Conservation (phyloP, 2,329 filamentous ascomycete species). For the Penicillium fuscoglaucum region DNA sequence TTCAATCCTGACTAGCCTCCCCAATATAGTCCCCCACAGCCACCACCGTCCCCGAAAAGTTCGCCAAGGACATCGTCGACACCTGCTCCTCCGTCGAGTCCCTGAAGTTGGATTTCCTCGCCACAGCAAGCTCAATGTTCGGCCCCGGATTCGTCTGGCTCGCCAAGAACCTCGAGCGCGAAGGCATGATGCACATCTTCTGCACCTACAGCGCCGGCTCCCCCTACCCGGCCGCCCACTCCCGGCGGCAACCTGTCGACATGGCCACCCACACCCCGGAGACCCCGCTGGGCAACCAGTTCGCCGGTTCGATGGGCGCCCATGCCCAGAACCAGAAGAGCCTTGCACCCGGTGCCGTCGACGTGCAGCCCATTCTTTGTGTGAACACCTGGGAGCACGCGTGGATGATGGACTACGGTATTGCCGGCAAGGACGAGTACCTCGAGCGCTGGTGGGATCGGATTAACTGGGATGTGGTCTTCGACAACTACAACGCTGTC, state of each 20-base stretch:
- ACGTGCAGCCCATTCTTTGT: slow-evolving; percentile 77
- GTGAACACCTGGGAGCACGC: slow-evolving; percentile 97
- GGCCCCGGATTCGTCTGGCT: slow-evolving; percentile 98
- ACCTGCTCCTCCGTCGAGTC: slow-evolving; percentile 83
- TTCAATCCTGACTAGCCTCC: slow-evolving; percentile 12
- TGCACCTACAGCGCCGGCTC: slow-evolving; percentile 89
- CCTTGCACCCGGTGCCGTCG: slow-evolving; percentile 43
- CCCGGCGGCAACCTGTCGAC: slow-evolving; percentile 62
- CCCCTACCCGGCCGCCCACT: slow-evolving; percentile 82
- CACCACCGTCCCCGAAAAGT: slow-evolving; percentile 55
- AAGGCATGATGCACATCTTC: slow-evolving; percentile 64
- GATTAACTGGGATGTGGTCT: slow-evolving; percentile 81
- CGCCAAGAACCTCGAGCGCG: slow-evolving; percentile 58
- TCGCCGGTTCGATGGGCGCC: slow-evolving; percentile 38
- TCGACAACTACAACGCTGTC: slow-evolving; percentile 44
- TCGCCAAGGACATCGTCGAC: slow-evolving; percentile 62
- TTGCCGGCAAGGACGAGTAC: slow-evolving; percentile 72
- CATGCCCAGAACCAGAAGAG: slow-evolving; percentile 37
- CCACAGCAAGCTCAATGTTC: slow-evolving; percentile 87
- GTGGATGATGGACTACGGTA: slow-evolving; percentile 80
- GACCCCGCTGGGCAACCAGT: slow-evolving; percentile 37
- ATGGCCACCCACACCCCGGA: slow-evolving; percentile 46
- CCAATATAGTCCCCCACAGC: slow-evolving; percentile 41
- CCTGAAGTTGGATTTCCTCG: slow-evolving; percentile 74
- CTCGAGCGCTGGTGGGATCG: slow-evolving; percentile 81